Conservation (phyloP, 345 rosid species). For the Populus pruinosa region DNA sequence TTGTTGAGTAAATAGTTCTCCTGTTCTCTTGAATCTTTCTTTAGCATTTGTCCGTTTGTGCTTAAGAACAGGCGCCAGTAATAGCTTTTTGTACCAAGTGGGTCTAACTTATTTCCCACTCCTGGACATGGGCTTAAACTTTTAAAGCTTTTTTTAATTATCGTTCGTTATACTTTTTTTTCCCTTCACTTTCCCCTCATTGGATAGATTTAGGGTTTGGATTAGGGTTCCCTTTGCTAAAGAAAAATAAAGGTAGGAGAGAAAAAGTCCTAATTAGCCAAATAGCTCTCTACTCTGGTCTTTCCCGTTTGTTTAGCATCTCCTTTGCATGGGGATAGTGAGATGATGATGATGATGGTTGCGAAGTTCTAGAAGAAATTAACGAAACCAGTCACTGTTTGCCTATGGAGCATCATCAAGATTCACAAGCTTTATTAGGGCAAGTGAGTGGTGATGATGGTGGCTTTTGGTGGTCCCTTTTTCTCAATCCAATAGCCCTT, state of each 20-base stretch:
- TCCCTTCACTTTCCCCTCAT: neutral
- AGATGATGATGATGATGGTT: constrained; percentile 2
- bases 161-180: neutral
- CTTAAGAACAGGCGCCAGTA: neutral
- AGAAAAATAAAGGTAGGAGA: constrained; percentile 5
- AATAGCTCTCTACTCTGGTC: neutral
- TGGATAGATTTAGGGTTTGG: constrained; percentile 33
- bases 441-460: constrained; percentile 15
- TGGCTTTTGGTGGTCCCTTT: constrained; percentile 13
- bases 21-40: neutral
- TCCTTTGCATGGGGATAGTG: constrained; percentile 2
- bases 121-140: constrained; percentile 1
- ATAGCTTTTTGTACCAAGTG: constrained; percentile 18
- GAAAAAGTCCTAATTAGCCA: neutral
- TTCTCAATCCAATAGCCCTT: constrained; percentile 11
- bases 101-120: constrained; percentile 21
- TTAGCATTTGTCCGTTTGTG: constrained; percentile 1
- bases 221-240: constrained; percentile 11
- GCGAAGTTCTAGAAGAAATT: constrained; percentile 17
- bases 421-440: constrained; percentile 60
- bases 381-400: constrained; percentile 51
- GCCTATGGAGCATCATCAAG: constrained; percentile 90
- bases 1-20: neutral
- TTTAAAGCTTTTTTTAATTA: neutral
- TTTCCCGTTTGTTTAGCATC: neutral